phyloP scores from a whole-genome alignment of 306 rosid species.

The Begonia masoniana region DNA sequence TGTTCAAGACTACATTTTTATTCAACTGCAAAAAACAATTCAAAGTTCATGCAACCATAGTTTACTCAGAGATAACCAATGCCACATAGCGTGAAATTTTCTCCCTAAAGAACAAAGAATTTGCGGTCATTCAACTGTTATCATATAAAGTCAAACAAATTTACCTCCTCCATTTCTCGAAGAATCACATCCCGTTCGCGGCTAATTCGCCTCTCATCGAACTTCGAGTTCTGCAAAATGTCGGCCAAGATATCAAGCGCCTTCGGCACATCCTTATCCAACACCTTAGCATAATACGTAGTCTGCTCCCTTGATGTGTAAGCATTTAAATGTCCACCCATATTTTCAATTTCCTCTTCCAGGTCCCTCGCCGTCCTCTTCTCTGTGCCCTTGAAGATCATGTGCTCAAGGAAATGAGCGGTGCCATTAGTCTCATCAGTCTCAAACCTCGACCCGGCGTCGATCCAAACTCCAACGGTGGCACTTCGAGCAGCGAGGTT shows the following conservation, averaged over 20 bases:
- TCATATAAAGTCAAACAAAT: neutral
- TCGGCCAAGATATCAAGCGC: constrained; percentile 72
- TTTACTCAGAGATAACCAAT: no score
- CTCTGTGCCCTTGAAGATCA: constrained; percentile 87
- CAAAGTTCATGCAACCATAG: no score
- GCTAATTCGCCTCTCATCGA: constrained; percentile 51
- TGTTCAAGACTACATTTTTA: no score
- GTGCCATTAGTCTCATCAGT: constrained; percentile 87
- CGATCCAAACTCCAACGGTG: constrained; percentile 93
- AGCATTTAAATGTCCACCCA: constrained; percentile 92
- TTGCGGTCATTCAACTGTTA: no score
- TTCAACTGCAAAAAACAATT: no score
- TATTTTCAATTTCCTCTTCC: constrained; percentile 90
- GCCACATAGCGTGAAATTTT: no score
- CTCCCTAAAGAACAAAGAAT: no score
- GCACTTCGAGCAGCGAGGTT: constrained; percentile 50
- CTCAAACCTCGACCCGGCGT: constrained; percentile 88
- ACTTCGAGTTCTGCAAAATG: constrained; percentile 77
- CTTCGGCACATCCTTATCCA: constrained; percentile 45
- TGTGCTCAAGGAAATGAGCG: constrained; percentile 85
- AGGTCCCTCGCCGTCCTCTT: constrained; percentile 52
- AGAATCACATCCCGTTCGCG: constrained; percentile 82
- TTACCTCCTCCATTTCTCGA: constrained; percentile 93
- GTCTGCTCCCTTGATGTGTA: constrained; percentile 91
- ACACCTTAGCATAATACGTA: constrained; percentile 71